Conservation (phyloP, 192 early-diverging fungal species). For the Linnemannia schmuckeri region DNA sequence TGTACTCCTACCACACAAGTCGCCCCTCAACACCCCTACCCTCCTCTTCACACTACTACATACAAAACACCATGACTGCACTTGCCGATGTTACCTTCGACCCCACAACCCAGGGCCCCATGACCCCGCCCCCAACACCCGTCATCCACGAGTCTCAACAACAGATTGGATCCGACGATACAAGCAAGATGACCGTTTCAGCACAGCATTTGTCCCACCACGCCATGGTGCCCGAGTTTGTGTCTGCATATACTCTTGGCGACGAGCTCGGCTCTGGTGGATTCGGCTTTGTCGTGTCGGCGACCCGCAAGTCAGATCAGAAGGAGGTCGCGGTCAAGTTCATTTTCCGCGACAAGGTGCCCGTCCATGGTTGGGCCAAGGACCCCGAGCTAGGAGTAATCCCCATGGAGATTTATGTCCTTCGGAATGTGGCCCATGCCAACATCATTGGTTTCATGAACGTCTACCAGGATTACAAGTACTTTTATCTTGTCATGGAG, state of each 20-base stretch:
- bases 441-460: constrained; percentile 76
- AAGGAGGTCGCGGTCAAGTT: constrained; percentile 82
- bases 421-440: constrained; percentile 65
- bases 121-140: constrained; percentile 34
- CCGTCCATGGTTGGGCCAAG: constrained; percentile 61
- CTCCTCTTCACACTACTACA: too few relatives aligned
- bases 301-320: constrained; percentile 61
- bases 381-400: constrained; percentile 61
- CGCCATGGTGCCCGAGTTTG: constrained; percentile 33
- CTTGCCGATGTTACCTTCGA: constrained; percentile 47
- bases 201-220: constrained; percentile 36
- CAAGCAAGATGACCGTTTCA: constrained; percentile 36
- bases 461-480: constrained; percentile 58
- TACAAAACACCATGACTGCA: constrained; percentile 18
- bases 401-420: constrained; percentile 69
- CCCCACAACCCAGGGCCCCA: constrained; percentile 29
- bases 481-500: constrained; percentile 72
- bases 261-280: constrained; percentile 78
- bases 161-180: constrained; percentile 3
- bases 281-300: constrained; percentile 77
- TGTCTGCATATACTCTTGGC: constrained; percentile 56
- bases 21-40: not conserved
- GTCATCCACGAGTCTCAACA: constrained; percentile 1
- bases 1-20: not conserved
- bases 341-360: constrained; percentile 70